A percentile compares a stretch with the other conserved stretches of the same genome.
Conservation (phyloP, 176 grass and related monocot genomes). For the Typha latifolia region DNA sequence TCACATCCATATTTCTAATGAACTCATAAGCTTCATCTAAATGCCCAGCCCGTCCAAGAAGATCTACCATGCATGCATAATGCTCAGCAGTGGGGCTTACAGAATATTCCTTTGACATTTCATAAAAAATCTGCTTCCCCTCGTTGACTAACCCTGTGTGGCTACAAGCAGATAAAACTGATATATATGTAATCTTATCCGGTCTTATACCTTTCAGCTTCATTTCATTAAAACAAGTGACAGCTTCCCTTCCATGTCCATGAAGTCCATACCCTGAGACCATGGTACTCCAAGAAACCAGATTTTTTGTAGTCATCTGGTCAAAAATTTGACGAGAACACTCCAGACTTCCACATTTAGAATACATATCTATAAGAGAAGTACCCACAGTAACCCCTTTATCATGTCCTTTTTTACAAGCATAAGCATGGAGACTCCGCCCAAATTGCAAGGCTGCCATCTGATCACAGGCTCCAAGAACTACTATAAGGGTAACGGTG, state of each 20-base stretch:
- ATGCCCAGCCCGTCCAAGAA: constrained; percentile 34
- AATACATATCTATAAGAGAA: constrained; percentile 20
- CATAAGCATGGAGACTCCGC: constrained; percentile 14
- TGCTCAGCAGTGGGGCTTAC: constrained; percentile 27
- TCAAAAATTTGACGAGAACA: constrained; percentile 15
- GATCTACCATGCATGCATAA: constrained; percentile 34
- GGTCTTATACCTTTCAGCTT: constrained; percentile 26
- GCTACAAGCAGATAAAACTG: constrained; percentile 45
- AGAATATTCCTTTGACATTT: constrained; percentile 20
- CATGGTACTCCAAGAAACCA: constrained; percentile 23
- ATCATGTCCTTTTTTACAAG: constrained; percentile 10
- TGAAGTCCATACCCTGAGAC: constrained; percentile 35
- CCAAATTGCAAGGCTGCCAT: constrained; percentile 16
- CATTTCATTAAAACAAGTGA: constrained; percentile 38
- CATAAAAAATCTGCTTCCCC: constrained; percentile 40
- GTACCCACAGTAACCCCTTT: constrained; percentile 5
- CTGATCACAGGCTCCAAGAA: constrained; percentile 19
- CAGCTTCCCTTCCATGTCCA: constrained; percentile 25
- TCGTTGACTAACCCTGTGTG: constrained; percentile 42
- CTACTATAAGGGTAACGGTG: constrained; percentile 7
- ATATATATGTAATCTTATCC: constrained; percentile 45
- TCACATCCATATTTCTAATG: constrained; percentile 17
- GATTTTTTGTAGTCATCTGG: constrained; percentile 23
- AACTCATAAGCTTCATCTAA: constrained; percentile 40
- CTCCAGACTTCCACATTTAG: constrained; percentile 22